A percentile compares a stretch with the other conserved stretches of the same genome.
phyloP scores from a whole-genome alignment of 768 basidiomycete species.

The Tubosaeta sp. region DNA sequence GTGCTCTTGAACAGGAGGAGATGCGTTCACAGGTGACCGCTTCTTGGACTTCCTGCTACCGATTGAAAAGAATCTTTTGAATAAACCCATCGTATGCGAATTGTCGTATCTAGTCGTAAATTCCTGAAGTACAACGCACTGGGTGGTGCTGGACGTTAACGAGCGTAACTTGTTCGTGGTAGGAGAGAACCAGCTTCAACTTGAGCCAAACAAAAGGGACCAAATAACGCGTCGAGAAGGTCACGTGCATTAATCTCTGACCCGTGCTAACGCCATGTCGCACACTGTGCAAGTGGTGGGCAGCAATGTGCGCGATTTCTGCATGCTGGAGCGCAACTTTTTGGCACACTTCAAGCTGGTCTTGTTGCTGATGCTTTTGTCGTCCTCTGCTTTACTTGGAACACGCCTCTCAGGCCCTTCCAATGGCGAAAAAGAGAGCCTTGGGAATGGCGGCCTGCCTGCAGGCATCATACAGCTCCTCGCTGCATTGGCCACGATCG shows the following conservation, averaged over 20 bases:
- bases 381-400: conserved; percentile 59
- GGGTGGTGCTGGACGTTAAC: conserved; percentile 26
- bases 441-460: conserved; percentile 36
- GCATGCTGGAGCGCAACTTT: conserved; percentile 75
- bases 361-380: conserved; percentile 57
- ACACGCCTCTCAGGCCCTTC: conserved; percentile 49
- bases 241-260: conserved; percentile 16
- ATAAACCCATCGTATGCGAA: conserved; percentile 51
- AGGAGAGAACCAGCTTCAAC: conserved; percentile 27
- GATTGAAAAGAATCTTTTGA: conserved; percentile 68
- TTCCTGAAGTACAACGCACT: conserved; percentile 9
- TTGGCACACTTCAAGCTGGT: conserved; percentile 66
- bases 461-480: conserved; percentile 50
- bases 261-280: conserved; percentile 7
- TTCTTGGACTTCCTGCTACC: conserved; percentile 61
- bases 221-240: conserved; percentile 27
- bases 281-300: conserved; percentile 43
- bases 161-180: conserved; percentile 19
- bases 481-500: conserved; percentile 51
- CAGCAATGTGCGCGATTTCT: conserved; percentile 68
- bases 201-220: conserved; percentile 40
- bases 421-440: conserved; percentile 18
- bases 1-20: conserved; percentile 18
- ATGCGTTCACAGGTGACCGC: conserved; percentile 25
- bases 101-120: conserved; percentile 28